A percentile compares a stretch with the other conserved stretches of the same genome.
Evolutionary conservation across 257 asterid species (phyloP).

Genomic region (Solanum lignicaule): DNA sequence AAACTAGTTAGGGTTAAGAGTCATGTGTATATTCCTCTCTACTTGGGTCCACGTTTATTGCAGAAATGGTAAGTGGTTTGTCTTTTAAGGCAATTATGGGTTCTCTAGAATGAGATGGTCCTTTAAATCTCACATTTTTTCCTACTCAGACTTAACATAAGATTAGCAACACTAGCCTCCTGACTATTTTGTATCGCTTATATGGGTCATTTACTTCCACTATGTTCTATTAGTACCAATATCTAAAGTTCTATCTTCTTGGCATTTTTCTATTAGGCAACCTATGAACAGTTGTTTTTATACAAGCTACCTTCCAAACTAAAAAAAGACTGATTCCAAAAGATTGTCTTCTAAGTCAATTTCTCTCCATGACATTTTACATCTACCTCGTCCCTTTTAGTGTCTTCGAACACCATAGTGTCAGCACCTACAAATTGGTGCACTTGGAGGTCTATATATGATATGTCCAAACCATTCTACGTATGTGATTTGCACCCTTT

Average conservation of each 20-base stretch:
- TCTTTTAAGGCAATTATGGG: background rate
- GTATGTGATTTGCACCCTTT: background rate
- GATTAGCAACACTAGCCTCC: background rate
- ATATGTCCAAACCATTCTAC: background rate
- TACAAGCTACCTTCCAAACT: background rate
- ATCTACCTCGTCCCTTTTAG: background rate
- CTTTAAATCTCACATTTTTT: background rate
- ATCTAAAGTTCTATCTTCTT: background rate
- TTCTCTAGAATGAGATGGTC: background rate
- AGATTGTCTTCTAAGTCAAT: background rate
- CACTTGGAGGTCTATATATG: background rate
- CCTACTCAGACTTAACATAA: background rate
- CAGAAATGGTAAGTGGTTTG: background rate
- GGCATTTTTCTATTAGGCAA: background rate
- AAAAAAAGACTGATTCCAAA: background rate
- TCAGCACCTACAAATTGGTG: background rate
- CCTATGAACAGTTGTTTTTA: background rate
- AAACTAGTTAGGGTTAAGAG: background rate
- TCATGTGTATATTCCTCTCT: background rate
- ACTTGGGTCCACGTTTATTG: background rate
- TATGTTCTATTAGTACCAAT: background rate
- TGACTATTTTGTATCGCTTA: background rate
- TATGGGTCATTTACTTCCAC: background rate
- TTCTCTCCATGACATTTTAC: background rate
- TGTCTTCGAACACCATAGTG: background rate